phyloP scores from a whole-genome alignment of 768 basidiomycete genomes.

The Trametes cingulata region DNA sequence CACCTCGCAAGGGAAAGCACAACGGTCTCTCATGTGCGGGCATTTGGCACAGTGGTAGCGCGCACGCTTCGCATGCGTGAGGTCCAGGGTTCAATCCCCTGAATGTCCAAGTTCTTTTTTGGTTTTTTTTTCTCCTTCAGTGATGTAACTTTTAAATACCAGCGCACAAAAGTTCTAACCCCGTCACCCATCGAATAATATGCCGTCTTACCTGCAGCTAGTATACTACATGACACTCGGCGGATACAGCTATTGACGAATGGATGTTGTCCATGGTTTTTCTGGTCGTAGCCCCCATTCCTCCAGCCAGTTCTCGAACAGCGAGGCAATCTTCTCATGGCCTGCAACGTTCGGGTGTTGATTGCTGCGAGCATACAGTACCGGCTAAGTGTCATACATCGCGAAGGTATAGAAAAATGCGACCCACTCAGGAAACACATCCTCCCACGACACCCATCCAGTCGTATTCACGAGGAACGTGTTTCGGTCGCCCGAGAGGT shows the following conservation, averaged over 20 bases:
- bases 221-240: too few species aligned
- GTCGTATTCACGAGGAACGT: slow-evolving; percentile 57
- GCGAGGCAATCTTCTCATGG: slow-evolving; percentile 46
- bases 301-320: slow-evolving; percentile 48
- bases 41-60: slow-evolving; percentile 40
- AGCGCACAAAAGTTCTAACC: too few species aligned
- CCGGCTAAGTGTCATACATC: not conserved
- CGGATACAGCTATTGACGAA: too few species aligned
- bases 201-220: too few species aligned
- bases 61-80: slow-evolving; percentile 39
- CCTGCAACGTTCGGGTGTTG: slow-evolving; percentile 50
- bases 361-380: slow-evolving; percentile 36
- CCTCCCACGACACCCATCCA: slow-evolving; percentile 52
- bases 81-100: slow-evolving; percentile 36
- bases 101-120: slow-evolving; percentile 27
- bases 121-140: not conserved
- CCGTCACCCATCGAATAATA: too few species aligned
- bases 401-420: not conserved
- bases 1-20: too few species aligned
- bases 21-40: too few species aligned
- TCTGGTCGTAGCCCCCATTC: slow-evolving; percentile 45
- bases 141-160: too few species aligned
- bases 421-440: slow-evolving; percentile 49
- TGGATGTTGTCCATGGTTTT: slow-evolving; percentile 12
- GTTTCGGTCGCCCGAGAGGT: slow-evolving; percentile 44